These are phyloP conservation scores for Withania somnifera DNA, from an alignment of 305 asterid species.

Conservation along the genomic window DNA sequence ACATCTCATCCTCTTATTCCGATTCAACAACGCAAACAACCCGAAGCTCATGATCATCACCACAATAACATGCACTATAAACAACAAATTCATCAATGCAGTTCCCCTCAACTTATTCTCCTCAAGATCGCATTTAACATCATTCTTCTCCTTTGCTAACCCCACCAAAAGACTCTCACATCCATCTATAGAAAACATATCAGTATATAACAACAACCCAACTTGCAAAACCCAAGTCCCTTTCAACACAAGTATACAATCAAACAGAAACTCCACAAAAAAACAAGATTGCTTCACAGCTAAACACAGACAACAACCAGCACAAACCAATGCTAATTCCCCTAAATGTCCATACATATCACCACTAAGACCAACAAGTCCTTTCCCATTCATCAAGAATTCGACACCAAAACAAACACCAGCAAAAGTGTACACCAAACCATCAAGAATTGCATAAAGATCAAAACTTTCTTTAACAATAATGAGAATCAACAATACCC, in stretches of 20 bases:
- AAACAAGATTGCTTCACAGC: constrained; percentile 46
- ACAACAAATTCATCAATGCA: constrained; percentile 47
- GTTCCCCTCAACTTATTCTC: constrained; percentile 66
- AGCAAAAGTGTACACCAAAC: constrained; percentile 34
- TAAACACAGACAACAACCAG: constrained; percentile 45
- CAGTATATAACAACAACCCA: constrained; percentile 58
- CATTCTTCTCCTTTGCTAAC: constrained; percentile 24
- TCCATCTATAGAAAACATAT: constrained; percentile 46
- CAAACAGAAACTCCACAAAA: constrained; percentile 51
- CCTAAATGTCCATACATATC: constrained; percentile 37
- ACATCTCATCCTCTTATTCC: constrained; percentile 22
- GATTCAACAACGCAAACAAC: constrained; percentile 42
- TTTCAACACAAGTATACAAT: constrained; percentile 54
- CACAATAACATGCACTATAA: constrained; percentile 33
- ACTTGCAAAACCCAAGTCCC: constrained; percentile 76
- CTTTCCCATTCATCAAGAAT: constrained; percentile 49
- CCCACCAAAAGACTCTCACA: constrained; percentile 39
- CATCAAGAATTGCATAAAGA: constrained; percentile 41
- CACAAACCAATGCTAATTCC: constrained; percentile 40
- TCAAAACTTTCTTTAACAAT: constrained; percentile 40
- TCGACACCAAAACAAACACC: constrained; percentile 48
- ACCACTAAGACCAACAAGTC: constrained; percentile 50
- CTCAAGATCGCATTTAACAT: constrained; percentile 64
- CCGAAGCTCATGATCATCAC: constrained; percentile 29
- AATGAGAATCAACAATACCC: constrained; percentile 48